Conservation (phyloP, 257 asterid genomes). For the Ballota nigra region DNA sequence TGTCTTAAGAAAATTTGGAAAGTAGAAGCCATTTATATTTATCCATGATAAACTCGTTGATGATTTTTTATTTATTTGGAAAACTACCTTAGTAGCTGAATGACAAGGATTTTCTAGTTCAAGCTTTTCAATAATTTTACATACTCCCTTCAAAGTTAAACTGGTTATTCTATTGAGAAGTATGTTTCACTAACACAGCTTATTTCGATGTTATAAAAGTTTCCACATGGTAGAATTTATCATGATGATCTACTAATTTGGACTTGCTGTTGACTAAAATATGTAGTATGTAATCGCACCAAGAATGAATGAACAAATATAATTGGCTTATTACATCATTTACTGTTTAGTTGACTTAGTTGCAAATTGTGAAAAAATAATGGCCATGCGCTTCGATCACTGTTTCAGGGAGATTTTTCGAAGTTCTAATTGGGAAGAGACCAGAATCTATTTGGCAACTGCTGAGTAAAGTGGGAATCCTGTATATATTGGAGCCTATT, state of each 20-base stretch:
- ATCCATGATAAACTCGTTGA: background rate
- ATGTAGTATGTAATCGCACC: background rate
- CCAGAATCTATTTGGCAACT: constrained; percentile 68
- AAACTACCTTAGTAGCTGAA: constrained; percentile 1
- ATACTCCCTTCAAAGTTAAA: background rate
- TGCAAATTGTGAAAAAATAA: background rate
- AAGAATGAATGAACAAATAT: background rate
- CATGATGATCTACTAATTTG: background rate
- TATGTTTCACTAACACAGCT: background rate
- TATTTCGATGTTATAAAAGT: background rate
- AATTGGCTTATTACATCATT: background rate
- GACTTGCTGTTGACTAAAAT: background rate
- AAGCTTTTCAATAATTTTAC: background rate
- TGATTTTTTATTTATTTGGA: background rate
- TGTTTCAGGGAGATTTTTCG: constrained; percentile 79
- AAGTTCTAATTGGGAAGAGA: constrained; percentile 79
- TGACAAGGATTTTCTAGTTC: background rate
- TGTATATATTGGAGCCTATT: constrained; percentile 77
- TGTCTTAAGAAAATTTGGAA: background rate
- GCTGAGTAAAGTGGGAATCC: constrained; percentile 63
- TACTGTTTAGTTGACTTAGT: background rate
- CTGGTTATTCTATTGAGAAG: background rate
- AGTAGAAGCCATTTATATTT: background rate
- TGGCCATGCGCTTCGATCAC: constrained; percentile 12
- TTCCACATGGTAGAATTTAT: background rate